Base-by-base conservation (phyloP, 768 basidiomycete genomes). In the Boletus vermiculosoides region DNA sequence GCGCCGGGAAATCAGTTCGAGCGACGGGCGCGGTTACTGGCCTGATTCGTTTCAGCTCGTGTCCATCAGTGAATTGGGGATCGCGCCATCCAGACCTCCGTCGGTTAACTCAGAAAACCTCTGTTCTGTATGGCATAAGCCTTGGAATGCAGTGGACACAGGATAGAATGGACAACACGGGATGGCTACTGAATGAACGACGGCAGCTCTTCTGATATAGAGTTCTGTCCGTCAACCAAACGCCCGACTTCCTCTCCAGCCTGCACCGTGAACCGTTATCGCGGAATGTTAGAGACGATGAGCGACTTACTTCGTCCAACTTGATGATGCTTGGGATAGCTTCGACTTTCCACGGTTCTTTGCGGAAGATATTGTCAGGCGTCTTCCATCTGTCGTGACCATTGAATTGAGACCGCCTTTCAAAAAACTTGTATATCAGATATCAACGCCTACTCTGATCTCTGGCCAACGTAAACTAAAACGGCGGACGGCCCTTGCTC, bases 391-490 rank as follows among this genome's bases (percentile, higher is more conserved):
- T 91, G 57, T 56, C 18, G 7, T 31, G 50, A 18, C 53, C 10
- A 31, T 7, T n/a, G n/a, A n/a, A 50, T 46, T 22, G 10, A 61
- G 50, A 37, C 36, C 36, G 12, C 39, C n/a, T n/a, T n/a, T n/a
- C 15, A 4, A 6, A 49, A 51, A 40, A 23, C 28, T 16, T 46
- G 16, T 23, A 57, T 45, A 44, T 48, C 54, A 23, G 18, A 48
- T 45, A 39, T 13, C 31, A 46, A 37, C 31, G 74, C 85, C 69
- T 65, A 92, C 90, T 83, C 80, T 51, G 77, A 56, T 62, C 71
- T 78, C 67, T 85, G 80, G 12, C 90, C 90, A 51, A 90, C 87
- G 61, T 87, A 88, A 33, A 90, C 78, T 45, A 92, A 76, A 52
- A 83, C 65, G 9, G 79, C 89, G 13, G 77, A 74, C 42, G 84